Evolutionary conservation across 371 early-diverging fungal genomes (phyloP).

Genomic region (Mortierella sp.): DNA sequence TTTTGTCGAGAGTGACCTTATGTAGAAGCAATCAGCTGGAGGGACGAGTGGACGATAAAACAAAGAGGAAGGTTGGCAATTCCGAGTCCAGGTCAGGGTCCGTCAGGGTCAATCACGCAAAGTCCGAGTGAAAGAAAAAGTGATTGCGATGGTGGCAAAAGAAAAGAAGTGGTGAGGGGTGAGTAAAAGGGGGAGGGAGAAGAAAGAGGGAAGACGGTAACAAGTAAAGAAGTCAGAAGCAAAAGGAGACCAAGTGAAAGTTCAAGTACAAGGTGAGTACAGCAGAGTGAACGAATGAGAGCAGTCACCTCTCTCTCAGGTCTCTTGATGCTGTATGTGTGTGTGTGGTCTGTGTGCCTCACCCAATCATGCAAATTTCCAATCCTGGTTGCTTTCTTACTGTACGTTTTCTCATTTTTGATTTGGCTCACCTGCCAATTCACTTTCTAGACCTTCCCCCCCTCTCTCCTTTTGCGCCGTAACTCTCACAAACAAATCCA

Average conservation of each 20-base stretch:
- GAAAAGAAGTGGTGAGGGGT: background rate
- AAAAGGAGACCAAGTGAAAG: background rate
- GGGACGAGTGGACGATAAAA: background rate
- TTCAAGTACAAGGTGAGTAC: background rate
- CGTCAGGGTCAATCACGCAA: background rate
- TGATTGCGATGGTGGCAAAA: background rate
- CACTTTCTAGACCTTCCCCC: background rate
- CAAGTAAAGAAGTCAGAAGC: no score
- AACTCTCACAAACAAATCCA: background rate
- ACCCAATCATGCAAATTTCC: background rate
- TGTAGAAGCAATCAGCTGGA: background rate
- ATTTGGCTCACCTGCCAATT: background rate
- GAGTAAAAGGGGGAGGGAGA: background rate
- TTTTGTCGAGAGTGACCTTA: background rate
- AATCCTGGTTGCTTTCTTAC: background rate
- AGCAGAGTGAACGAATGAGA: background rate
- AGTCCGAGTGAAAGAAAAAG: background rate
- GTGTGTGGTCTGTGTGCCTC: background rate
- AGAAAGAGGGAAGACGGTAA: background rate
- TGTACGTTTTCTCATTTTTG: background rate
- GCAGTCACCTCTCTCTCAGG: background rate
- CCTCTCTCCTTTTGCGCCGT: background rate
- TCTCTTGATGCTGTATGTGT: background rate
- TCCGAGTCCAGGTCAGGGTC: background rate
- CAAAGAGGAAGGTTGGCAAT: background rate